Evolutionary conservation across 2,329 filamentous ascomycete species (phyloP), one percentile per base, ranked within the genome.

Genomic region (Alternaria tenuissima): DNA sequence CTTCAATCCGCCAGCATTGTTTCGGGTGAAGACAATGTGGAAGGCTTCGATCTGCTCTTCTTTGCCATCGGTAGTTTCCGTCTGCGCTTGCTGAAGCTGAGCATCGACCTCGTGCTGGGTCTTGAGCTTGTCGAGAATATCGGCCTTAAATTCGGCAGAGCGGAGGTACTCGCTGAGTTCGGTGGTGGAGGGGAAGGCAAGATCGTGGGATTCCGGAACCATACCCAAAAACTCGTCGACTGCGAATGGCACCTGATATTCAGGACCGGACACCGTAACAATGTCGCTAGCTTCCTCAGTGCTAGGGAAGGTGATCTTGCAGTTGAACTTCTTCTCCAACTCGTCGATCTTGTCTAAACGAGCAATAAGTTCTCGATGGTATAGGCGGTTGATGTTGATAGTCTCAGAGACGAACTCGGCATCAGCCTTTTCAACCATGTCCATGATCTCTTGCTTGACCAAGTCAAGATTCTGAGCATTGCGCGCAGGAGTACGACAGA

Each of bases 251-350:
- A 99, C 94, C 84, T 98, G 95, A 87, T 96, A 99, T 82, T 98
- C 94, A 51, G 95, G 95, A 5, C 95, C 95, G 63, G 93, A 97
- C 59, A 99, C 93, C 18, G 91, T 96, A 54, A 99, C 93, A 74
- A 96, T 91, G 74, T 99, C 95, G 77, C 94, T 98, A 22, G 95
- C 95, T 80, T 96, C 91, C 79, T 99, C 95, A 9, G 95, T 98
- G 81, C 94, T 97, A 7, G 95, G 95, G 77, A 99, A 99, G 69
- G 93, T 92, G 75, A 99, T 96, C 84, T 98, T 98, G 89, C 95
- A 99, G 79, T 98, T 98, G 91, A 94, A 98, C 81, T 97, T 97
- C 85, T 96, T 96, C 83, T 99, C 95, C 52, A 99, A 85, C 70
- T 95, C 92, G 68, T 98, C 94, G 59, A 99, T 93, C 74, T 97